Percentiles rank a stretch among this genome's conserved stretches.
phyloP scores from a whole-genome alignment of 106 monocot genomes.

The Chionographis japonica region DNA sequence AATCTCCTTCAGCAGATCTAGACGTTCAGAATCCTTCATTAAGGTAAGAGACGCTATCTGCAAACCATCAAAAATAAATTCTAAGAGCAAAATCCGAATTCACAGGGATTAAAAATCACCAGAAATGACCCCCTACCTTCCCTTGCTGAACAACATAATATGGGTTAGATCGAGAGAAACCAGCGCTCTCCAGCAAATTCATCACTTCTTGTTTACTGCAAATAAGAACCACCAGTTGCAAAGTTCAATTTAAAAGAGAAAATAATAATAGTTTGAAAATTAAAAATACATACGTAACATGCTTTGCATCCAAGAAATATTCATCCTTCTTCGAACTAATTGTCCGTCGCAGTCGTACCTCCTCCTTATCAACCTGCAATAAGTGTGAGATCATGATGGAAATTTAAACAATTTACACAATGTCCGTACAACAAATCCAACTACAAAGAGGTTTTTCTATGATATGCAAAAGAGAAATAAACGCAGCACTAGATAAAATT shows the following conservation, averaged over 20 bases:
- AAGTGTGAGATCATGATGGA: neutral
- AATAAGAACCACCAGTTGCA: neutral
- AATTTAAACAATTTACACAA: neutral
- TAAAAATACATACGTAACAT: constrained; percentile 64
- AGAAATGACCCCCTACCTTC: constrained; percentile 49
- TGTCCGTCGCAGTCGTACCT: constrained; percentile 76
- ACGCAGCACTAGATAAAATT: too few relatives aligned
- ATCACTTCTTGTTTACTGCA: constrained; percentile 95
- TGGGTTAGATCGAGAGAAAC: constrained; percentile 98
- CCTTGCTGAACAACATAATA: constrained; percentile 99
- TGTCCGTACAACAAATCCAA: too few relatives aligned
- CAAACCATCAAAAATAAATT: constrained; percentile 8
- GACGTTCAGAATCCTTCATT: constrained; percentile 96
- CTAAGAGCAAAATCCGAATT: neutral
- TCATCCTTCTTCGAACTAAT: constrained; percentile 97
- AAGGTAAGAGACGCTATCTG: constrained; percentile 92
- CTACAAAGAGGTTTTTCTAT: too few relatives aligned
- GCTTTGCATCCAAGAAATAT: constrained; percentile 96
- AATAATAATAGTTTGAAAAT: constrained; percentile 1
- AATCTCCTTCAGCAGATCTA: constrained; percentile 96
- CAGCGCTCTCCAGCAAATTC: constrained; percentile 99
- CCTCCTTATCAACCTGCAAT: constrained; percentile 89
- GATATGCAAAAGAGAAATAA: too few relatives aligned
- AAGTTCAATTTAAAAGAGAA: neutral
- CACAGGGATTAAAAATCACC: neutral